Base-by-base conservation (phyloP, 2,329 filamentous ascomycete genomes). In the Fusarium scirpi region DNA sequence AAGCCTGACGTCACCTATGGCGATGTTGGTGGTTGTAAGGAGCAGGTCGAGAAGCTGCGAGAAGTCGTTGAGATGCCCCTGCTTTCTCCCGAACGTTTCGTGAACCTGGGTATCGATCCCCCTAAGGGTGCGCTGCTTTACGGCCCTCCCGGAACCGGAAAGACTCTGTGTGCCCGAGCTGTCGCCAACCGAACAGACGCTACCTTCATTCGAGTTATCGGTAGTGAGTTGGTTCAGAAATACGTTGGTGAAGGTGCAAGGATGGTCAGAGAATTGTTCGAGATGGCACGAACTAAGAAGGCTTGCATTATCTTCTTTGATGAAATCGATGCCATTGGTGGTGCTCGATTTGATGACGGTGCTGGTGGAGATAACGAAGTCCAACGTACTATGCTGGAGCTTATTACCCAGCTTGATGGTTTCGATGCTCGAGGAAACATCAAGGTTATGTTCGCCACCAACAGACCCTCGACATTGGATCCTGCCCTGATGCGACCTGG, bases 381-480 rank as follows among this genome's bases (percentile, higher is more conserved):
- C 9, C 95, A 98, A 82, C 88, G 95, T 84, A 98, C 95, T 71
- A 98, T 98, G 95, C 84, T 98, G 86, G 95, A 98, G 80, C 87
- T 98, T 56, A 98, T 98, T 78, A 98, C 95, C 34, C 95, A 98
- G 82, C 87, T 98, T 48, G 95, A 98, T 78, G 95, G 95, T 69
- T 98, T 98, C 85, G 95, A 98, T 78, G 93, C 94, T 51, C 89
- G 95, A 81, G 95, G 95, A 80, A 98, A 98, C 82, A 98, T 98
- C 87, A 98, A 98, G 84, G 95, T 98, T 82, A 98, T 98, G 95
- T 98, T 98, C 78, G 95, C 95, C 62, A 98, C 95, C 79, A 98
- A 98, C 87, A 88, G 95, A 80, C 95, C 95, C 5, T 97, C 94
- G 6, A 98, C 95, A 6, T 87, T 98, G 58, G 95, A 98, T 79